phyloP scores from a whole-genome alignment of 371 early-diverging fungal species.

The Circinella umbellata region DNA sequence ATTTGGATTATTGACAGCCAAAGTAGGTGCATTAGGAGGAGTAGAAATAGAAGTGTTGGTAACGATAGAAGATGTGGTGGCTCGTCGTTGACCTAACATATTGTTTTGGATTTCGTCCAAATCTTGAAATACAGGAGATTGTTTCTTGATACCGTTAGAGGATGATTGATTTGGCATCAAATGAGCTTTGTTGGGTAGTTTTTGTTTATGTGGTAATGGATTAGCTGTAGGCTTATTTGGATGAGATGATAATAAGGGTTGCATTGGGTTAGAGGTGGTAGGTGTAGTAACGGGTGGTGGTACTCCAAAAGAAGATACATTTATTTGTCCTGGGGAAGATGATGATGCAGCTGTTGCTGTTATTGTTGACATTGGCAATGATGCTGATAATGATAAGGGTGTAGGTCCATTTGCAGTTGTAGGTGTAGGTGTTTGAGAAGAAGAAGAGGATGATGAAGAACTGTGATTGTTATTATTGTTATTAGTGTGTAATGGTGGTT shows the following conservation, averaged over 20 bases:
- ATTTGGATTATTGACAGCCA: neutral
- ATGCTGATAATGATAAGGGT: neutral
- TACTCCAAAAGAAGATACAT: neutral
- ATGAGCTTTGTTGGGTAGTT: constrained; percentile 29
- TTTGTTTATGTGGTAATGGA: constrained; percentile 24
- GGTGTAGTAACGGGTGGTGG: neutral
- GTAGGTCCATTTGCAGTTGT: neutral
- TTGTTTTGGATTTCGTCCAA: constrained; percentile 16
- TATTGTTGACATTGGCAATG: neutral
- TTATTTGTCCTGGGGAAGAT: neutral
- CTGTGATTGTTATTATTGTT: neutral
- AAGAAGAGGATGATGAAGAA: neutral
- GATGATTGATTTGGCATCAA: constrained; percentile 11
- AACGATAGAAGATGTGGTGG: neutral
- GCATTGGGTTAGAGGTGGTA: neutral
- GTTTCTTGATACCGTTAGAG: neutral
- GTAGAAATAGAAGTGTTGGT: neutral
- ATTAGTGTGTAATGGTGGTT: neutral
- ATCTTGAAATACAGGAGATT: constrained; percentile 6
- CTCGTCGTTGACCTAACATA: neutral
- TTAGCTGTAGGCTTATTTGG: neutral
- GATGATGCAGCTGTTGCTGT: neutral
- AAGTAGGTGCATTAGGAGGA: neutral
- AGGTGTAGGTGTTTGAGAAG: constrained; percentile 2
- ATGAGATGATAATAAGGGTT: neutral